Base-by-base conservation (phyloP, 768 basidiomycete genomes). In the Boletus fagicola region DNA sequence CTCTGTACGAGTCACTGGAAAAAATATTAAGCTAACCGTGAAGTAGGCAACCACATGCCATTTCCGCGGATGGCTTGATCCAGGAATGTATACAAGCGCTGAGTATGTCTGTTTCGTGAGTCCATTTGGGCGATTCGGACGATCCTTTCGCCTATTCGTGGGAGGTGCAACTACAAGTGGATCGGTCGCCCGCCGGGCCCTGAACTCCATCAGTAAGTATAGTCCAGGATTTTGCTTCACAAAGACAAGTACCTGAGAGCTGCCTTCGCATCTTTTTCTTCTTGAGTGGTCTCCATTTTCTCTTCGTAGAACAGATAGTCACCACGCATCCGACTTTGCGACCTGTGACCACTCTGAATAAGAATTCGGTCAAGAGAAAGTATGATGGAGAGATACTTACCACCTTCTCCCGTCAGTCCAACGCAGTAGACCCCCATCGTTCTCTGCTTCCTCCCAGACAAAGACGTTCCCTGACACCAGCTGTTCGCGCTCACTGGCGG, bases 31-130 rank as follows among this genome's bases (percentile, higher is more conserved):
- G 65, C 81, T 68, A 67, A 90, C 88, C 72, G 83, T 83, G 72
- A 91, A 90, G 76, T 91, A 91, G 46, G 88, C 88, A 56, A 90
- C 88, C 49, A 91, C 80, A 74, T 92, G 89, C 89, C 89, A 92
- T 79, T 90, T 90, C 43, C 83, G 80, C 30, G 80, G 79, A 51
- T 80, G 79, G 53, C 74, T 75, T 39, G 79, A 74, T 49, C 82
- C 84, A 39, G 84, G 85, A 57, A 85, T 75, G 66, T 85, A 78
- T 45, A 90, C 87, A 39, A 84, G 82, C 30, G 88, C 89, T 9
- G 88, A 90, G 66, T 90, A 91, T 0, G 90, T 92, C 68, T 92
- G 90, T 74, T 92, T 92, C 43, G 89, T 92, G 51, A 92, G 77
- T n/a, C 90, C 90, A 60, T 88, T 83, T 16, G 84, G 84, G 62